Base-by-base conservation (phyloP, 2,329 filamentous ascomycete species). In the Aspergillus amoenus region DNA sequence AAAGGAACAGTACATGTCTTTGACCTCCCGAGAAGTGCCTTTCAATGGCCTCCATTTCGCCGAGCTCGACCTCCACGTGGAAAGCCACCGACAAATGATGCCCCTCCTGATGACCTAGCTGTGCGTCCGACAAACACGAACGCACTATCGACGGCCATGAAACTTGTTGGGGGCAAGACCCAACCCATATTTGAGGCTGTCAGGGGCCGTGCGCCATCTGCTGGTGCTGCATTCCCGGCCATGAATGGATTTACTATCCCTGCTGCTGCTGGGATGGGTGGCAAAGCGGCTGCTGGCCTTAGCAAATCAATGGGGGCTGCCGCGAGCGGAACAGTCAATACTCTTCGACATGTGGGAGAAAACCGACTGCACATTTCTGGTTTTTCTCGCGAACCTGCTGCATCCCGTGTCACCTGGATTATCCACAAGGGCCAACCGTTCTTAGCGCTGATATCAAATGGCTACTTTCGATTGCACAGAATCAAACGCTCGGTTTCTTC, bases 1-100 rank as follows among this genome's bases (percentile, higher is more conserved):
- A 90, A 93, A 65, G 92, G 93, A n/a, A 99, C 94, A 8, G 87
- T 97, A 11, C 94, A 99, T 75, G 84, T 97, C 43, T 88, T 96
- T 62, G 90, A 96, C 64, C 84, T 97, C 73, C 91, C 92, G 8
- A 82, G 85, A 45, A 89, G 86, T 61, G 90, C 91, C 4, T 93
- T 93, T 66, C 86, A 89, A 63, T 96, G 93, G 93, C 93, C 93
- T 41, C 90, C 92, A 22, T 87, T 77, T 59, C 76, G 78, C 21
- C 74, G 76, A 47, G 67, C 86, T 42, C 78, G 78, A 45, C 76
- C 78, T 34, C 64, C 70, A 24, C 49, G 69, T 9, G 69, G 69
- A 18, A 70, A 73, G 44, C 63, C 73, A 5, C 66, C 67, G 74
- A 51, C 67, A 68, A 39, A 76, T 73, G 58, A 77, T 55, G 80